Conservation (phyloP, 257 asterid species). For the Penstemon davidsonii region DNA sequence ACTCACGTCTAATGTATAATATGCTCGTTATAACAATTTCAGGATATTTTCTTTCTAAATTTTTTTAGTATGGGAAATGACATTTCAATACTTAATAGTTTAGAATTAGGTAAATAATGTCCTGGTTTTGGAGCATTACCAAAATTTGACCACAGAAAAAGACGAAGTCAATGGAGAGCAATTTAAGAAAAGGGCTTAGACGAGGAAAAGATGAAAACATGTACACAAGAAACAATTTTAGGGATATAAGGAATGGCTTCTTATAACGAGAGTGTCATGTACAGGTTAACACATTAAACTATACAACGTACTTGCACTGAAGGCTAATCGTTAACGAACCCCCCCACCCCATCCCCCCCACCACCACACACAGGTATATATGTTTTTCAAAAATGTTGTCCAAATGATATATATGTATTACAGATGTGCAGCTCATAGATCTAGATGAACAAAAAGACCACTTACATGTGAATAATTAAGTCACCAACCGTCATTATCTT, state of each 20-base stretch:
- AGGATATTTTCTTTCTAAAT: neutral
- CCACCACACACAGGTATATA: neutral
- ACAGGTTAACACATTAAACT: neutral
- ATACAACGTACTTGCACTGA: neutral
- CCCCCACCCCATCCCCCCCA: neutral
- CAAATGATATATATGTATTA: conserved; percentile 19
- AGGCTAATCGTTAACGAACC: neutral
- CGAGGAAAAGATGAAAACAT: neutral
- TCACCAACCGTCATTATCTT: conserved; percentile 89
- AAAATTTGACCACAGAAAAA: neutral
- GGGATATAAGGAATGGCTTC: neutral
- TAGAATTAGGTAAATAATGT: neutral
- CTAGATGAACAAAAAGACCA: conserved; percentile 24
- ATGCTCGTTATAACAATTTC: neutral
- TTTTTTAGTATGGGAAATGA: neutral
- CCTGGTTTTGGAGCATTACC: neutral
- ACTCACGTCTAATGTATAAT: neutral
- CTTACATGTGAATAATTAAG: conserved; percentile 92
- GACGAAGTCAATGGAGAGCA: neutral
- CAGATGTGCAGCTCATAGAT: neutral
- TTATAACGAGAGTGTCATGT: neutral
- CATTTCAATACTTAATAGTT: neutral
- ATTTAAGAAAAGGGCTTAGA: neutral
- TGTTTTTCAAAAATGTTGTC: neutral
- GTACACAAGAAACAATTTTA: neutral